phyloP scores from a whole-genome alignment of 139 green algal genomes.

The Penium margaritaceum region DNA sequence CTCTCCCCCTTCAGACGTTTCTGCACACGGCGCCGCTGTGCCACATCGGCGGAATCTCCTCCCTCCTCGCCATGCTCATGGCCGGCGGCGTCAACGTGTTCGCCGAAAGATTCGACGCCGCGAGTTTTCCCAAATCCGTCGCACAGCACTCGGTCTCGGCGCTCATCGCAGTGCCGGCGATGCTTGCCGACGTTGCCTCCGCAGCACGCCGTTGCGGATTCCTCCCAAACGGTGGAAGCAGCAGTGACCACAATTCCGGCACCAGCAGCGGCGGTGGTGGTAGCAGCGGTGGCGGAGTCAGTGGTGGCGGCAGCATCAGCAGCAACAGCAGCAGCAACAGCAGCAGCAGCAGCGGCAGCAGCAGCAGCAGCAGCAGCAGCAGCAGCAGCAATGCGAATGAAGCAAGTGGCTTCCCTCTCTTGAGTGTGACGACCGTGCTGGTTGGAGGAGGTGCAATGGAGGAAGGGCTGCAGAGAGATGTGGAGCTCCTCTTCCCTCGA shows the following conservation, averaged over 20 bases:
- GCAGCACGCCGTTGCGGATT: too few species aligned
- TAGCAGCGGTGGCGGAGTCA: too few species aligned
- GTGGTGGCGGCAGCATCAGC: too few species aligned
- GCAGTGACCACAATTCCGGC: too few species aligned
- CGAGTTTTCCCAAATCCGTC: constrained; percentile 26
- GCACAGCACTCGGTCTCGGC: constrained; percentile 51
- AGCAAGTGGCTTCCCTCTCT: neutral
- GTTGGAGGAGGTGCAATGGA: constrained; percentile 1
- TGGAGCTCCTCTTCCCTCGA: constrained; percentile 5
- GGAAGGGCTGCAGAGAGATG: neutral
- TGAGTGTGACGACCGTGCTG: constrained; percentile 2
- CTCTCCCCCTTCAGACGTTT: neutral
- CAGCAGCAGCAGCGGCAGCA: neutral
- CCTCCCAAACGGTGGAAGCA: too few species aligned
- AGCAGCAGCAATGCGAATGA: neutral
- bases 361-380: neutral
- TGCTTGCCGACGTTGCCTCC: constrained; percentile 77
- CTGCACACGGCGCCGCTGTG: constrained; percentile 80
- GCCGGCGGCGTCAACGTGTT: constrained; percentile 59
- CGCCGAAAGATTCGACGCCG: constrained; percentile 36
- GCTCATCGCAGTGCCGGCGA: constrained; percentile 79
- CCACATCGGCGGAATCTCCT: constrained; percentile 71
- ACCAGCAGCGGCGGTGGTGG: too few species aligned
- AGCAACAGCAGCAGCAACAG: neutral
- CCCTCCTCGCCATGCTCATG: constrained; percentile 64